Evolutionary conservation across 225 moss, liverwort and hornwort genomes (phyloP), one percentile per base, ranked within the genome.

Genomic region (Asterella californica): DNA sequence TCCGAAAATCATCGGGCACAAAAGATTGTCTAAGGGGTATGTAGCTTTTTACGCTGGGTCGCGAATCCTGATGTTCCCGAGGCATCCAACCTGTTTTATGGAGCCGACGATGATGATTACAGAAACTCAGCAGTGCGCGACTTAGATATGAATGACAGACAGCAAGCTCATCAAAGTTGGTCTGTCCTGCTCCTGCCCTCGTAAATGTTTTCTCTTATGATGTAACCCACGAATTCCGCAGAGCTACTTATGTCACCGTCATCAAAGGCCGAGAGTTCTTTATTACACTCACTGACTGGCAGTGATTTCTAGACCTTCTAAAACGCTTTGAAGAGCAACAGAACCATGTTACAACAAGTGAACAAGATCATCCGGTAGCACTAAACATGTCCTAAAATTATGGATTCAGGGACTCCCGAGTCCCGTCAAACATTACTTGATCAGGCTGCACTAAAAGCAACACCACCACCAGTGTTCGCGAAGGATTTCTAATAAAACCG

Each of bases 201-300:
- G 42, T 24, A 42, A 48, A 48, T 72, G 72, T 38, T 25, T n/a
- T 27, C 46, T 72, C 48, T 72, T 24, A 72, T 72, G 27, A 72
- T 49, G 47, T 38, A 72, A 49, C 72, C 72, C 72, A 72, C 72
- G 72, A 72, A 47, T 72, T n/a, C 49, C 32, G 15, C 61, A 61
- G 65, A 65, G 10, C 30, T 1, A 32, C 65, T 33, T 65, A 32
- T 30, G 21, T 65, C 65, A 65, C 65, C 72, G 49, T 72, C 48
- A 72, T 72, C 49, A 72, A 17, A 47, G 10, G 72, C 49, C 17
- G n/a, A 49, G 48, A 65, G 19, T 70, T 22, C 45, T 45, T 46
- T 70, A 70, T 21, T 70, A 37, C 34, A 21, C 19, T 25, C 70
- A 70, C 45, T 46, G 67, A 17, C 17, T 67, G 38, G 7, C 25